Conservation (phyloP, 495 filamentous ascomycete genomes). For the Opeltia flavorubescens region DNA sequence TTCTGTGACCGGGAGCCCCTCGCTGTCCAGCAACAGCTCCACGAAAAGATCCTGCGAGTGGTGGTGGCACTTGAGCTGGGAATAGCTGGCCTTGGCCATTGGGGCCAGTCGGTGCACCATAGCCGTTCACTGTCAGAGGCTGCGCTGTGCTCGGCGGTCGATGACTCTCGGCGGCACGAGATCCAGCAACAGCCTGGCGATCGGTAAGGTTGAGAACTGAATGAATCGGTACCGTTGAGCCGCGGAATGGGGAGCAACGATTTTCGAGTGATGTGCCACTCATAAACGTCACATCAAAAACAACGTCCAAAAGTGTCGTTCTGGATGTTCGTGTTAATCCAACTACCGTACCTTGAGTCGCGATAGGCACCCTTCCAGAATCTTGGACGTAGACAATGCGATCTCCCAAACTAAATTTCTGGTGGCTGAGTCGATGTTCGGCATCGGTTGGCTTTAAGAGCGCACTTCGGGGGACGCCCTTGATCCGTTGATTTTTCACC, state of each 20-base stretch:
- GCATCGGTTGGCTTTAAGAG: slow-evolving; percentile 84
- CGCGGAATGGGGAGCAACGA: slow-evolving; percentile 89
- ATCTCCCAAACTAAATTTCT: slow-evolving; percentile 75
- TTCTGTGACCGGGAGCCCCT: slow-evolving; percentile 26
- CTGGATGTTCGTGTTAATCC: slow-evolving; percentile 77
- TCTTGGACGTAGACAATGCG: slow-evolving; percentile 86
- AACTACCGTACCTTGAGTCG: slow-evolving; percentile 78
- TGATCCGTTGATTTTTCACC: slow-evolving; percentile 41
- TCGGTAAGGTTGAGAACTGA: slow-evolving; percentile 79
- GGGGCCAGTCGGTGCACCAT: slow-evolving; percentile 40
- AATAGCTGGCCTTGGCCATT: slow-evolving; percentile 47
- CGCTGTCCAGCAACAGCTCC: slow-evolving; percentile 43
- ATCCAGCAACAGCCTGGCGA: slow-evolving; percentile 62
- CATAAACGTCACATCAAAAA: slow-evolving; percentile 94
- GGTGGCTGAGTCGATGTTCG: slow-evolving; percentile 75
- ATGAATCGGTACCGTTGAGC: slow-evolving; percentile 72
- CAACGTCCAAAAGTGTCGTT: slow-evolving; percentile 70
- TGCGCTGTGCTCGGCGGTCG: slow-evolving; percentile 33
- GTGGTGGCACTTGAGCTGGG: slow-evolving; percentile 52
- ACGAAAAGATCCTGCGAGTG: slow-evolving; percentile 57
- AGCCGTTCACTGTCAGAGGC: slow-evolving; percentile 46
- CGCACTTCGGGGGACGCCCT: slow-evolving; percentile 68
- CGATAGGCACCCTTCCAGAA: slow-evolving; percentile 89
- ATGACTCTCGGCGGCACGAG: slow-evolving; percentile 52
- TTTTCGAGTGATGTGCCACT: slow-evolving; percentile 79